Conservation (phyloP, 2,329 filamentous ascomycete genomes). For the Paraphaeosphaeria sporulosa region DNA sequence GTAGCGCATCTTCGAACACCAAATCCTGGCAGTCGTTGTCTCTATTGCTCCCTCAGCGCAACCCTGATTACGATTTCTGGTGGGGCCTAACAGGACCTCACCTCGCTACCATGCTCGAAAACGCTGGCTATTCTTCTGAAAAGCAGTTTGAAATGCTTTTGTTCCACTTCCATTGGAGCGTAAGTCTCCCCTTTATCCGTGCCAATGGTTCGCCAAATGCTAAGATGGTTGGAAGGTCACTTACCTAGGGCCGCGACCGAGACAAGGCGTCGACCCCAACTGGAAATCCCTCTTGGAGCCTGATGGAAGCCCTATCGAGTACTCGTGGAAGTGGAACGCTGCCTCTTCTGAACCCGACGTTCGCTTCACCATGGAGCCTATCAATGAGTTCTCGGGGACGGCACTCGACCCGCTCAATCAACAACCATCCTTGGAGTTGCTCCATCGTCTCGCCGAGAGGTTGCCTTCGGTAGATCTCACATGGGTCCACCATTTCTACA, state of each 20-base stretch:
- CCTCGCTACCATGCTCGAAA: neutral
- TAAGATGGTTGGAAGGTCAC: too few relatives aligned
- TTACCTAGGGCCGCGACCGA: too few relatives aligned
- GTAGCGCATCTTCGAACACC: too few relatives aligned
- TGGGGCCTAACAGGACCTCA: neutral
- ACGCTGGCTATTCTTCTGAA: constrained; percentile 16
- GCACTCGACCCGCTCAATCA: constrained; percentile 31
- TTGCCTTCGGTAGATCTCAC: constrained; percentile 22
- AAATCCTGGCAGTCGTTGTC: too few relatives aligned
- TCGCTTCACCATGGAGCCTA: constrained; percentile 27
- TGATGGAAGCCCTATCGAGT: constrained; percentile 25
- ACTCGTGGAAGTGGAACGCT: constrained; percentile 29
- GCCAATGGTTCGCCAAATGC: too few relatives aligned
- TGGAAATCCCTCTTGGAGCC: constrained; percentile 15
- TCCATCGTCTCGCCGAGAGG: constrained; percentile 1
- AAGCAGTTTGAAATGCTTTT: constrained; percentile 25
- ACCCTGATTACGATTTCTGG: neutral
- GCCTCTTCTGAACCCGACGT: constrained; percentile 19
- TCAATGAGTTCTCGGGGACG: constrained; percentile 22
- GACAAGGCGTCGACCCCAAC: too few relatives aligned
- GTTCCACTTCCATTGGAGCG: constrained; percentile 24
- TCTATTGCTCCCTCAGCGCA: neutral
- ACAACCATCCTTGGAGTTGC: constrained; percentile 4
- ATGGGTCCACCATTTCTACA: constrained; percentile 14
- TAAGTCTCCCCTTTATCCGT: constrained; percentile 1